Evolutionary conservation across 1,284 basidiomycete genomes (phyloP), one percentile per base, ranked within the genome.

Genomic region (Sporisorium scitamineum): DNA sequence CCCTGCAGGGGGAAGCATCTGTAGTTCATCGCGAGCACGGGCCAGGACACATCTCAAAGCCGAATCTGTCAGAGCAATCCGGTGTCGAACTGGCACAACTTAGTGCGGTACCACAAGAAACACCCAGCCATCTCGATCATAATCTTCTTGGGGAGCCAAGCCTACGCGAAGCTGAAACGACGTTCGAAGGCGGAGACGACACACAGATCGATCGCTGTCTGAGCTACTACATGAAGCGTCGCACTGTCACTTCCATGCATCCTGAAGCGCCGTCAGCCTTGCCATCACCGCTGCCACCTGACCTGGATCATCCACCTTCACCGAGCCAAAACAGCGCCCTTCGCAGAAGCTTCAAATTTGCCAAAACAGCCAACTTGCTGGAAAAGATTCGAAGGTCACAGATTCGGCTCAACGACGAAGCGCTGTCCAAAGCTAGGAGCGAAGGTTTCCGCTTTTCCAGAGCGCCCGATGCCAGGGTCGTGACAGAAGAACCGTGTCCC

Each of bases 201-300:
- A 3, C 6, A 3, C 61, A 69, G 41, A 74, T 74, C 20, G 71
- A 74, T 14, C 65, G 71, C 7, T 74, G 71, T 56, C 59, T 74
- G 2, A 74, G 71, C 66, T 74, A 74, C 54, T 74, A 74, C 32
- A 64, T 74, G 52, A 69, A 65, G 34, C 62, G 54, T 14, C 57
- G 31, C 6, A 64, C 57, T 13, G 6, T 24, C 8, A 16, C 45
- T 9, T 65, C 61, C 2, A 26, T 31, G 16, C 53, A 31, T 9
- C 31, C 20, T 18, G 58, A 29, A n/a, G 24, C 39, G 2, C 24
- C 47, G 41, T 22, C 52, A 27, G 29, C 32, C 6, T 14, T 48
- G 18, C 51, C 47, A 10, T 44, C 53, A 4, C 20, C 57, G 2
- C 5, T 34, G 16, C 32, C 56, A 6, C n/a, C 5, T 7, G 20